These are phyloP conservation scores for Colletotrichum orbiculare DNA, from an alignment of 2,329 filamentous ascomycete genomes.

Conservation along the genomic window DNA sequence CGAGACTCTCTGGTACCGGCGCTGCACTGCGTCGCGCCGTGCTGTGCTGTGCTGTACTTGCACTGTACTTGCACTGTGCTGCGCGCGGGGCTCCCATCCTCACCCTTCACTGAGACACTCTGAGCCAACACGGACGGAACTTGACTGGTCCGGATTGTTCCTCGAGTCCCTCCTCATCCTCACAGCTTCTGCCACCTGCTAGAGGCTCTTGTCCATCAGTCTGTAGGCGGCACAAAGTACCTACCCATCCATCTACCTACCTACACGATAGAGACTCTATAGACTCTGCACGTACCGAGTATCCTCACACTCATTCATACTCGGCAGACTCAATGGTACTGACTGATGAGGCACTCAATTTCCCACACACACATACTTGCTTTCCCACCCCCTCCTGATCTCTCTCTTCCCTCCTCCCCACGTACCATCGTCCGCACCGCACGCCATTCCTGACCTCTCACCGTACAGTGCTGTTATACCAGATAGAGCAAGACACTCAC, in stretches of 20 bases:
- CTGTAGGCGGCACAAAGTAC: too few relatives aligned
- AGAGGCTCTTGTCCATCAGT: too few relatives aligned
- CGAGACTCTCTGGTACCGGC: not conserved
- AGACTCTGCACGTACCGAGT: too few relatives aligned
- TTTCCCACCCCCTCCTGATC: constrained; percentile 18
- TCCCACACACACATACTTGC: constrained; percentile 21
- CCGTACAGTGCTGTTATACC: not conserved
- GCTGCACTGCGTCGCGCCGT: not conserved
- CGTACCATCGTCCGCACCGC: constrained; percentile 11
- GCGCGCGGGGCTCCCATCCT: constrained; percentile 35
- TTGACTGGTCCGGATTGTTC: constrained; percentile 31
- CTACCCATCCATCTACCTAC: too few relatives aligned
- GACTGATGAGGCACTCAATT: constrained; percentile 9
- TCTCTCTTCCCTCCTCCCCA: constrained; percentile 15
- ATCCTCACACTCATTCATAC: too few relatives aligned
- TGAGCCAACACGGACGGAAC: constrained; percentile 33
- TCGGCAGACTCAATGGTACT: not conserved
- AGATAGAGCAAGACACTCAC: constrained; percentile 1
- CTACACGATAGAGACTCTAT: too few relatives aligned
- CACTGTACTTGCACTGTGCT: not conserved
- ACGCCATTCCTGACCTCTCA: constrained; percentile 22
- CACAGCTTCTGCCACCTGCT: too few relatives aligned
- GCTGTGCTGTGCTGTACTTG: not conserved
- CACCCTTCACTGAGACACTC: constrained; percentile 20
- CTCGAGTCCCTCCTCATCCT: too few relatives aligned